Evolutionary conservation across 2,329 filamentous ascomycete species (phyloP).

Genomic region (Epicoccum nigrum): DNA sequence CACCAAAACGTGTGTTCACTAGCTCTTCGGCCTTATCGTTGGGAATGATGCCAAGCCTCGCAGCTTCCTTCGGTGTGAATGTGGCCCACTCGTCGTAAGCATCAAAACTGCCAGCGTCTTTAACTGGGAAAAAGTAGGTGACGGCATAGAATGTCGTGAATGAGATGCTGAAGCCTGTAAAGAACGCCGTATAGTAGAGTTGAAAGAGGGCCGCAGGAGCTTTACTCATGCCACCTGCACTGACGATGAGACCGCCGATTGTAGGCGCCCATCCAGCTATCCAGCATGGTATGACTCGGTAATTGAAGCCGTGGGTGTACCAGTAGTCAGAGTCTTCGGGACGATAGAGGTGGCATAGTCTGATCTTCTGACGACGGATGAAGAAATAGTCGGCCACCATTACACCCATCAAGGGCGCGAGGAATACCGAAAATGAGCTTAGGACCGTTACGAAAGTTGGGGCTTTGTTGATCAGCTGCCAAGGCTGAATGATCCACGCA

Average conservation of each 20-base stretch:
- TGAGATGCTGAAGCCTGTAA: too few relatives aligned
- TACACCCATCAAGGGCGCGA: constrained; percentile 48
- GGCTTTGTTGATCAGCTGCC: constrained; percentile 45
- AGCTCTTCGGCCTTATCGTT: constrained; percentile 10
- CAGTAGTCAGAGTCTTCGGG: constrained; percentile 48
- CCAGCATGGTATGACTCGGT: constrained; percentile 32
- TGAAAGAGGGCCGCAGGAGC: too few relatives aligned
- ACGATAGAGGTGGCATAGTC: constrained; percentile 47
- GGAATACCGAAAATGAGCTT: constrained; percentile 51
- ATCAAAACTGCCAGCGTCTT: too few relatives aligned
- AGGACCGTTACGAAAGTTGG: constrained; percentile 46
- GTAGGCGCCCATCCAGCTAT: too few relatives aligned
- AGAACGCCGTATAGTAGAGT: too few relatives aligned
- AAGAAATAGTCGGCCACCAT: constrained; percentile 49
- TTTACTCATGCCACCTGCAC: too few relatives aligned
- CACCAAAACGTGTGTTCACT: neutral
- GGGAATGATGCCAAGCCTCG: too few relatives aligned
- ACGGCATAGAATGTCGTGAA: too few relatives aligned
- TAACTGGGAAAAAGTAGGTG: too few relatives aligned
- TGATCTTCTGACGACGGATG: constrained; percentile 40
- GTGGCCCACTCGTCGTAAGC: too few relatives aligned
- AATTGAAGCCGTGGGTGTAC: constrained; percentile 53
- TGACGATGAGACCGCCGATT: too few relatives aligned
- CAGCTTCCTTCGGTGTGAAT: too few relatives aligned
- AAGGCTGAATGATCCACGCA: constrained; percentile 43